These are phyloP conservation scores for Paraglomus brasilianum DNA, from an alignment of 192 early-diverging fungal genomes.

Conservation along the genomic window DNA sequence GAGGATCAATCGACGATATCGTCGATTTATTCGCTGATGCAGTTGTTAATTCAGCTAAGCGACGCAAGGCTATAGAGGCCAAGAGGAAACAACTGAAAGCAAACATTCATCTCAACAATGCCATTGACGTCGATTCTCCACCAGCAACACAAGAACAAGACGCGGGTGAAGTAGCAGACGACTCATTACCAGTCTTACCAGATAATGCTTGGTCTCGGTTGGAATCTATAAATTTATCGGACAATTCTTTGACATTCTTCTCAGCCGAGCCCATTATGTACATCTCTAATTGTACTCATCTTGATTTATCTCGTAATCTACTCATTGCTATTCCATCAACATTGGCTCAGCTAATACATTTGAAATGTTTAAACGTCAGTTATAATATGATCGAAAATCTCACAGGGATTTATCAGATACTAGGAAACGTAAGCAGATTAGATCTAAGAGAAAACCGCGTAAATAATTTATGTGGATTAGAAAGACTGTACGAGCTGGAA, in stretches of 20 bases:
- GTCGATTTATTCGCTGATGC: conserved; percentile 44
- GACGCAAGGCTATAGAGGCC: conserved; percentile 30
- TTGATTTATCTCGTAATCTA: conserved; percentile 56
- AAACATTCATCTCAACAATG: neutral
- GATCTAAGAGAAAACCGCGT: conserved; percentile 53
- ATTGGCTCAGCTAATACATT: conserved; percentile 47
- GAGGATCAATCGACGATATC: conserved; percentile 47
- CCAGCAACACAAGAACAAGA: neutral
- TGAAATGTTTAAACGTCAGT: conserved; percentile 50
- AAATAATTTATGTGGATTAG: conserved; percentile 50
- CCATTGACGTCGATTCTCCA: neutral
- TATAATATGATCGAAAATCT: conserved; percentile 57
- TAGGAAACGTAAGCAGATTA: conserved; percentile 53
- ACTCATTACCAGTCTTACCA: conserved; percentile 32
- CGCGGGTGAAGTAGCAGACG: neutral
- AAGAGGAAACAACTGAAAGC: conserved; percentile 30
- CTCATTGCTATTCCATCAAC: conserved; percentile 45
- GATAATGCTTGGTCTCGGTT: conserved; percentile 42
- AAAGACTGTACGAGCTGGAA: conserved; percentile 56
- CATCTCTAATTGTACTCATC: conserved; percentile 40
- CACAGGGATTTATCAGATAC: conserved; percentile 45
- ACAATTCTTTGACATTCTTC: conserved; percentile 48
- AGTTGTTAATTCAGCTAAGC: conserved; percentile 38
- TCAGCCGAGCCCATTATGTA: conserved; percentile 41
- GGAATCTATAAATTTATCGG: conserved; percentile 45